Percentiles rank a stretch among this genome's conserved stretches.
phyloP scores from a whole-genome alignment of 2,329 filamentous ascomycete genomes.

The Fusarium albosuccineum region DNA sequence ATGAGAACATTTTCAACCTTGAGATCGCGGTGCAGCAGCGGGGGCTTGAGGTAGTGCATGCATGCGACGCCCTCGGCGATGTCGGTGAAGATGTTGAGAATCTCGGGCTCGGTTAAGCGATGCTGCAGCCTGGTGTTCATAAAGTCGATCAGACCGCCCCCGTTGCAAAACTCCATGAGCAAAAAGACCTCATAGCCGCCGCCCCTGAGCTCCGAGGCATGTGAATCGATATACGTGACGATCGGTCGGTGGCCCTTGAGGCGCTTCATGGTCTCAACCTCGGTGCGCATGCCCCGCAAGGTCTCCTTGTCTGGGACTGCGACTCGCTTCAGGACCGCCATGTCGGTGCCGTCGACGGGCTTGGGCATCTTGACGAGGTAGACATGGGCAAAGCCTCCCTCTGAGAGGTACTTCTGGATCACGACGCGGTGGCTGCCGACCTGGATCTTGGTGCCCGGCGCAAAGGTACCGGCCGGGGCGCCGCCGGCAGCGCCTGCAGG shows the following conservation, averaged over 20 bases:
- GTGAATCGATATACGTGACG: constrained; percentile 98
- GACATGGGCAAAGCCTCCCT: constrained; percentile 98
- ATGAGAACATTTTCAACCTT: constrained; percentile 99
- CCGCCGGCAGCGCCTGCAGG: constrained; percentile 56
- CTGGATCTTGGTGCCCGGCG: constrained; percentile 95
- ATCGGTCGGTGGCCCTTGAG: constrained; percentile 96
- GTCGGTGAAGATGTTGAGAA: constrained; percentile 95
- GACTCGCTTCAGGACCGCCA: constrained; percentile 92
- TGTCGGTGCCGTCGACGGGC: constrained; percentile 81
- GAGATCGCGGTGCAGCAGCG: constrained; percentile 90
- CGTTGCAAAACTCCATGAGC: constrained; percentile 97
- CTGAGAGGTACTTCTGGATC: constrained; percentile 97
- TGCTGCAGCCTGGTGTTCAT: constrained; percentile 99
- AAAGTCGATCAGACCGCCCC: constrained; percentile 96
- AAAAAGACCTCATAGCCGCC: constrained; percentile 98
- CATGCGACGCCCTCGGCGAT: constrained; percentile 96
- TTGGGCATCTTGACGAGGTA: constrained; percentile 92
- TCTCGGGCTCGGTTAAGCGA: constrained; percentile 95
- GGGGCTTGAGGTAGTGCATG: constrained; percentile 98
- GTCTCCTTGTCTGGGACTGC: constrained; percentile 97
- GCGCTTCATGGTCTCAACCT: constrained; percentile 99
- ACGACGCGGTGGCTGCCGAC: constrained; percentile 92
- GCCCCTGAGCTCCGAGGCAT: constrained; percentile 91
- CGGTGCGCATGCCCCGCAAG: constrained; percentile 94
- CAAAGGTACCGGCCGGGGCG: constrained; percentile 86